A percentile compares a stretch with the other conserved stretches of the same genome.
phyloP scores from a whole-genome alignment of 1,284 basidiomycete species.

The Sanghuangporus sanghuang region DNA sequence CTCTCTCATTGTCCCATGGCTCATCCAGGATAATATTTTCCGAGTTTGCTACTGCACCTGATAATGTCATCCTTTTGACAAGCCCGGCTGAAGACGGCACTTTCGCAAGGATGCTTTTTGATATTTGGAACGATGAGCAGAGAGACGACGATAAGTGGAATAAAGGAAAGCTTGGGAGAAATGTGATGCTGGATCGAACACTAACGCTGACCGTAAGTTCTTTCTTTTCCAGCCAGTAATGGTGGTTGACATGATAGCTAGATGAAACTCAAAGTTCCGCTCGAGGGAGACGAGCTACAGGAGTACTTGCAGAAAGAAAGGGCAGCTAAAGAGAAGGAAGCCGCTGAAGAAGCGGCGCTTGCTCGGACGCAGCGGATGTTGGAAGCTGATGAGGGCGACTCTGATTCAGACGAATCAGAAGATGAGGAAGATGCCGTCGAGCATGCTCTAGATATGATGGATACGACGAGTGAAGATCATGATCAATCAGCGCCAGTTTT shows the following conservation, averaged over 20 bases:
- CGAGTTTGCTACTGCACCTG: conserved; percentile 74
- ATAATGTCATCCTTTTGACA: conserved; percentile 85
- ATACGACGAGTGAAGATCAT: conserved; percentile 33
- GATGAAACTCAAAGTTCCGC: conserved; percentile 86
- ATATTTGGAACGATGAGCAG: conserved; percentile 83
- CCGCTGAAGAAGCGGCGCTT: conserved; percentile 80
- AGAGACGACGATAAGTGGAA: conserved; percentile 78
- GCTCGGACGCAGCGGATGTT: conserved; percentile 84
- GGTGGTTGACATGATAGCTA: conserved; percentile 26
- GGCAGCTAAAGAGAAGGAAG: conserved; percentile 78
- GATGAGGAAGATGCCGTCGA: conserved; percentile 70
- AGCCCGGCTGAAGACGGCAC: conserved; percentile 75
- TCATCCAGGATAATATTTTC: conserved; percentile 84
- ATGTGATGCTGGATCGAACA: conserved; percentile 70
- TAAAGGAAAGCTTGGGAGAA: conserved; percentile 80
- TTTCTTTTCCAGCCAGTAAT: conserved; percentile 19
- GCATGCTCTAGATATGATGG: conserved; percentile 48
- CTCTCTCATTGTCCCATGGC: conserved; percentile 89
- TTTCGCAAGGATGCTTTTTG: conserved; percentile 75
- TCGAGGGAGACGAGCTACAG: conserved; percentile 84
- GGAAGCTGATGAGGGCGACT: conserved; percentile 81
- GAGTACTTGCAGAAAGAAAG: conserved; percentile 76
- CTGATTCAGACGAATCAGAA: conserved; percentile 42
- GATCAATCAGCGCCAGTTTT: conserved; percentile 7
- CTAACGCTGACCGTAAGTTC: conserved; percentile 66